Evolutionary conservation across 2,329 filamentous ascomycete genomes (phyloP).

Genomic region (Pezicula neosporulosa): DNA sequence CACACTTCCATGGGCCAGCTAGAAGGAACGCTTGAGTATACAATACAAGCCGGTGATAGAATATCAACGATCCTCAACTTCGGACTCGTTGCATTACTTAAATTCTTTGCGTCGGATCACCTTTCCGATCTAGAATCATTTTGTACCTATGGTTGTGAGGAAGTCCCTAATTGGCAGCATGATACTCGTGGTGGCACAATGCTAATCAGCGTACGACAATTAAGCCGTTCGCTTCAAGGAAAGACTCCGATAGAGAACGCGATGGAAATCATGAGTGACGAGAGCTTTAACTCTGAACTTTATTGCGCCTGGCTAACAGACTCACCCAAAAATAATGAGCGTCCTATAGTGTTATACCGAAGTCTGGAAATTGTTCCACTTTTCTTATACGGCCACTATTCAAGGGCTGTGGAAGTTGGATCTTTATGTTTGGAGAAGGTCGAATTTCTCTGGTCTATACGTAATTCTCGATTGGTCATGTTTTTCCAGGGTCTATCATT

Average conservation of each 20-base stretch:
- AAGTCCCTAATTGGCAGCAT: conserved; percentile 67
- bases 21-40: conserved; percentile 63
- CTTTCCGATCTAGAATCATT: conserved; percentile 66
- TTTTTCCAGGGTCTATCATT: conserved; percentile 59
- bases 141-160: conserved; percentile 69
- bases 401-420: conserved; percentile 56
- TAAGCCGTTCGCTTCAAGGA: conserved; percentile 67
- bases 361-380: conserved; percentile 60
- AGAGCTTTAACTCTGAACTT: conserved; percentile 54
- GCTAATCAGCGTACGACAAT: conserved; percentile 63
- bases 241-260: conserved; percentile 54
- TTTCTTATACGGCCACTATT: conserved; percentile 61
- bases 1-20: conserved; percentile 54
- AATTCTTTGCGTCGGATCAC: conserved; percentile 68
- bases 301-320: conserved; percentile 58
- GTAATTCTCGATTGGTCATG: conserved; percentile 53
- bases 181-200: conserved; percentile 71
- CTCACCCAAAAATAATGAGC: conserved; percentile 51
- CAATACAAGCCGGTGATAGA: conserved; percentile 65
- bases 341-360: conserved; percentile 66
- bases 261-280: conserved; percentile 60
- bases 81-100: conserved; percentile 62
- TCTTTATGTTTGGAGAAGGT: conserved; percentile 43
- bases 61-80: conserved; percentile 70
- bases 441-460: conserved; percentile 53